Conservation (phyloP, 2,329 filamentous ascomycete species). For the Clonostachys chloroleuca region DNA sequence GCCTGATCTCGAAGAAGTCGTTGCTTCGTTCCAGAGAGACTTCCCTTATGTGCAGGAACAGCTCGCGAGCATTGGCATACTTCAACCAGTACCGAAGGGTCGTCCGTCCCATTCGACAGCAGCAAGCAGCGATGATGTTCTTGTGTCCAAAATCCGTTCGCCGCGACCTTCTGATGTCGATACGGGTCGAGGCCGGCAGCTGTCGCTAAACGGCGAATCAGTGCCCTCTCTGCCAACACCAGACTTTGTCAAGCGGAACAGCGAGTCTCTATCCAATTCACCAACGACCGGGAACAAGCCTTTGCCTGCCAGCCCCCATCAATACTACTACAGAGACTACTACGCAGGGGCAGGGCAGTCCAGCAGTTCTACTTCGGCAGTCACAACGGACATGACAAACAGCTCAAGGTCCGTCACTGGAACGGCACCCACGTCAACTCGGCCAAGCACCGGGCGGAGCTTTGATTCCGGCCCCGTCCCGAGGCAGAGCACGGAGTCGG, state of each 20-base stretch:
- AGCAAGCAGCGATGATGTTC: conserved; percentile 45
- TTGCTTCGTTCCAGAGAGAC: conserved; percentile 73
- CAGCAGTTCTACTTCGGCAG: conserved; percentile 42
- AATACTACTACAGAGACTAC: conserved; percentile 53
- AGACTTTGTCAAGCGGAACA: conserved; percentile 62
- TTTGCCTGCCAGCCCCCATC: conserved; percentile 41
- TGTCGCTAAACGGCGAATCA: conserved; percentile 59
- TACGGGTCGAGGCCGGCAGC: conserved; percentile 45
- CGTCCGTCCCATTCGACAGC: conserved; percentile 56
- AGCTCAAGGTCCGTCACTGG: conserved; percentile 42
- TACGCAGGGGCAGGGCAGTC: conserved; percentile 27
- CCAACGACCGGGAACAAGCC: conserved; percentile 29
- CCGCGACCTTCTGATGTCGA: conserved; percentile 43
- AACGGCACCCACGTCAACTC: conserved; percentile 28
- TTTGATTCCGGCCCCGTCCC: conserved; percentile 47
- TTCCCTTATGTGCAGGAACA: conserved; percentile 72
- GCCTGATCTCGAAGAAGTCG: conserved; percentile 67
- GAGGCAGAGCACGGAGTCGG: conserved; percentile 48
- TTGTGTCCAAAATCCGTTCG: conserved; percentile 28
- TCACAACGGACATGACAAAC: conserved; percentile 39
- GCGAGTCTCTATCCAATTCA: conserved; percentile 66
- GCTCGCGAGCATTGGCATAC: conserved; percentile 66
- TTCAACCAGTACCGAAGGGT: conserved; percentile 67
- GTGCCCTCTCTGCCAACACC: conserved; percentile 60
- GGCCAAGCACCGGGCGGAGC: conserved; percentile 58